These are phyloP conservation scores for Colletotrichum cereale DNA, from an alignment of 2,329 filamentous ascomycete species.

Conservation along the genomic window DNA sequence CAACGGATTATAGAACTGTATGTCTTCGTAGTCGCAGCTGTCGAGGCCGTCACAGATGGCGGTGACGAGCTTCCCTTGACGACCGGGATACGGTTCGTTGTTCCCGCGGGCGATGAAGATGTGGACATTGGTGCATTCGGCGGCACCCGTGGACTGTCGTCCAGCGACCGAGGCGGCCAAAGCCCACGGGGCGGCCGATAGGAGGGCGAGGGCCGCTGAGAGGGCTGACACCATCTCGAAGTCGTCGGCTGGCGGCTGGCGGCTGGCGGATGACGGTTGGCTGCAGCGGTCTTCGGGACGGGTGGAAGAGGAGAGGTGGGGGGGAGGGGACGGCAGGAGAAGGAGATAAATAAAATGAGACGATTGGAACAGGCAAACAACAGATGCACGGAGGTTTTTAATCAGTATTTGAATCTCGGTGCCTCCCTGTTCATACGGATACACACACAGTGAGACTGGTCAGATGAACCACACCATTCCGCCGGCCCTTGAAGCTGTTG, in stretches of 20 bases:
- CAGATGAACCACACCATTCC: slow-evolving; percentile 2
- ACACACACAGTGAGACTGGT: slow-evolving; percentile 4
- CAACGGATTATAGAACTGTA: slow-evolving; percentile 48
- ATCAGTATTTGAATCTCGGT: not conserved
- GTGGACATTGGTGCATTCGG: slow-evolving; percentile 46
- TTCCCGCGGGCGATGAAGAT: slow-evolving; percentile 48
- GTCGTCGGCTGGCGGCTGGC: not conserved
- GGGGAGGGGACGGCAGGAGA: not conserved
- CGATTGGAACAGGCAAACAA: not conserved
- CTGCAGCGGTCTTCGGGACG: not conserved
- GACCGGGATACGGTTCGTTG: slow-evolving; percentile 49
- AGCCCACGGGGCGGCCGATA: slow-evolving; percentile 5
- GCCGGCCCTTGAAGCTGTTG: not conserved
- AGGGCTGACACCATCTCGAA: slow-evolving; percentile 27
- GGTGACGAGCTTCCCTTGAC: slow-evolving; percentile 45
- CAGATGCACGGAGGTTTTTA: not conserved
- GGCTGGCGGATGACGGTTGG: not conserved
- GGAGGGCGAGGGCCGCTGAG: slow-evolving; percentile 24
- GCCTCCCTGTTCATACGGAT: slow-evolving; percentile 1
- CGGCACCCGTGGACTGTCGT: slow-evolving; percentile 28
- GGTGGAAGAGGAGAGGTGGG: not conserved
- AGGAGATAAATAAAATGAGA: not conserved
- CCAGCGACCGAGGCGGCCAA: slow-evolving; percentile 24
- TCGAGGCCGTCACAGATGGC: slow-evolving; percentile 46
- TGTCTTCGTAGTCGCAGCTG: slow-evolving; percentile 50